A percentile compares a stretch with the other conserved stretches of the same genome.
Conservation (phyloP, 495 filamentous ascomycete species). For the Tuber microsphaerosporum region DNA sequence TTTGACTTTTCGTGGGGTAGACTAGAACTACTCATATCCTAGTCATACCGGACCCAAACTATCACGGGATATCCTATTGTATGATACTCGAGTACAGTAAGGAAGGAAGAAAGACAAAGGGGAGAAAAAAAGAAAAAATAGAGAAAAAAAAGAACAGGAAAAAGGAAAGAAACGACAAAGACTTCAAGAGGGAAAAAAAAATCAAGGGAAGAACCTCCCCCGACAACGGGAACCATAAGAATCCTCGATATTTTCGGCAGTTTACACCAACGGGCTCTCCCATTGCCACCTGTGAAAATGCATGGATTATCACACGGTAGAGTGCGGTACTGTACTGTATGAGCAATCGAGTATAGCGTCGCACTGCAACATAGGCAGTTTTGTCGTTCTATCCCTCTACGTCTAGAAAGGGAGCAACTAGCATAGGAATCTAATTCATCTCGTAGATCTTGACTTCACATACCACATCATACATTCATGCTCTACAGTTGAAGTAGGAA, state of each 20-base stretch:
- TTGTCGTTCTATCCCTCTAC: not conserved
- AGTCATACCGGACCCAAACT: not conserved
- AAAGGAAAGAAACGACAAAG: not conserved
- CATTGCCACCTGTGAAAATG: not conserved
- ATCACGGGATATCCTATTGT: not conserved
- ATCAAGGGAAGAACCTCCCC: not conserved
- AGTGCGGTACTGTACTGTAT: not conserved
- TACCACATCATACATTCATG: not conserved
- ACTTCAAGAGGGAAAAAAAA: not conserved
- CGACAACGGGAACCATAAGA: not conserved
- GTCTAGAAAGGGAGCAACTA: not conserved
- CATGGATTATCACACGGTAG: not conserved
- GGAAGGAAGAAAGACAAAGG: not conserved
- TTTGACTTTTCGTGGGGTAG: not conserved
- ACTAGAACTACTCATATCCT: not conserved
- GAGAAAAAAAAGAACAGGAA: not conserved
- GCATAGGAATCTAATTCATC: not conserved
- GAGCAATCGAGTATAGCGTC: not conserved
- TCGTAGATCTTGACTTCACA: too few species aligned
- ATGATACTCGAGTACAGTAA: too few species aligned
- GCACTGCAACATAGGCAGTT: not conserved
- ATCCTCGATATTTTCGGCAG: not conserved
- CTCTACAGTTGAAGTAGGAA: not conserved
- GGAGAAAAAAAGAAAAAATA: not conserved
- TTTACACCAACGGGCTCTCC: not conserved